Evolutionary conservation across 106 monocot species (phyloP).

Genomic region (Acanthochlamys bracteata): DNA sequence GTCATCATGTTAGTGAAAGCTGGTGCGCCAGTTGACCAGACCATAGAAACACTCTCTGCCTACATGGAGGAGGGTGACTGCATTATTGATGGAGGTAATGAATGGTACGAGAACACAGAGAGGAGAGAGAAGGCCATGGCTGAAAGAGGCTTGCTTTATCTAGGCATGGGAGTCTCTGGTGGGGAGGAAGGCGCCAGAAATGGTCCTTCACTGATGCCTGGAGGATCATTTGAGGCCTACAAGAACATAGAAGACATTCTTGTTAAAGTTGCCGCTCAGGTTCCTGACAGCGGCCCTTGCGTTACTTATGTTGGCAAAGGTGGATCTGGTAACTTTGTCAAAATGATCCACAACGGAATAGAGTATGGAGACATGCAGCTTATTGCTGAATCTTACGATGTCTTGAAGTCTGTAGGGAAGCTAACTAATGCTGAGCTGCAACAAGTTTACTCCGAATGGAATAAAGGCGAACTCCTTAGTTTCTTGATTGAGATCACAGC

Average conservation of each 20-base stretch:
- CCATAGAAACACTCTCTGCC: constrained; percentile 32
- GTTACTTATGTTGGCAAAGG: constrained; percentile 40
- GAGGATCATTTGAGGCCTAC: constrained; percentile 46
- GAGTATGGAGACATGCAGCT: constrained; percentile 60
- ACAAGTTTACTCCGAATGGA: constrained; percentile 39
- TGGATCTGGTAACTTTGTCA: constrained; percentile 56
- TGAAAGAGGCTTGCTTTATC: constrained; percentile 41
- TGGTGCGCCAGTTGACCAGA: constrained; percentile 50
- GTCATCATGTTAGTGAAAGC: constrained; percentile 51
- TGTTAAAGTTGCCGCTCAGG: constrained; percentile 47
- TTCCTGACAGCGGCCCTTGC: constrained; percentile 44
- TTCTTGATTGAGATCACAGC: constrained; percentile 52
- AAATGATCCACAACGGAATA: constrained; percentile 53
- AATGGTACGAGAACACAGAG: constrained; percentile 60
- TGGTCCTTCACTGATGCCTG: constrained; percentile 56
- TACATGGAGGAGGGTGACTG: constrained; percentile 46
- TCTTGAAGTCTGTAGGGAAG: constrained; percentile 42
- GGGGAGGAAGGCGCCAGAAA: constrained; percentile 45
- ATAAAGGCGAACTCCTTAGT: constrained; percentile 48
- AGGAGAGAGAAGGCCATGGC: constrained; percentile 46
- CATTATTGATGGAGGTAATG: constrained; percentile 49
- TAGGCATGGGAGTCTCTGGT: constrained; percentile 58
- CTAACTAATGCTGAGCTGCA: constrained; percentile 38
- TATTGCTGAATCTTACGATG: constrained; percentile 50
- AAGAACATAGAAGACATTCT: constrained; percentile 47